phyloP scores from a whole-genome alignment of 2,329 filamentous ascomycete genomes.

The Pyrenophora seminiperda region DNA sequence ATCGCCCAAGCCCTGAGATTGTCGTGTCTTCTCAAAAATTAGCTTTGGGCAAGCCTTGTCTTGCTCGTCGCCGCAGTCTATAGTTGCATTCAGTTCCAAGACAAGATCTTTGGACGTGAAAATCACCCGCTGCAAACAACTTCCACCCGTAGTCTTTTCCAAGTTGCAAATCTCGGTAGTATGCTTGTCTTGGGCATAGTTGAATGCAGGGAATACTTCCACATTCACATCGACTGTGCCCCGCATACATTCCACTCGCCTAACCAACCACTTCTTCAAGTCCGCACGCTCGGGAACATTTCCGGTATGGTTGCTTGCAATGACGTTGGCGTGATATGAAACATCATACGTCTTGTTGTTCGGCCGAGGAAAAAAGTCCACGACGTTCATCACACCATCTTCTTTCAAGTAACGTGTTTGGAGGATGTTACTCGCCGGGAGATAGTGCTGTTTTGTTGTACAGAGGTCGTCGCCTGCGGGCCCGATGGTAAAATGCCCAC shows the following conservation, averaged over 20 bases:
- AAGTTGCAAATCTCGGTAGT: conserved; percentile 60
- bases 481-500: conserved; percentile 71
- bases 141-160: conserved; percentile 19
- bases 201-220: conserved; percentile 67
- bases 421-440: conserved; percentile 75
- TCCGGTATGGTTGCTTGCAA: conserved; percentile 33
- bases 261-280: conserved; percentile 72
- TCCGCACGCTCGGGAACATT: conserved; percentile 33
- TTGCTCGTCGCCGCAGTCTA: conserved; percentile 64
- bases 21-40: conserved; percentile 60
- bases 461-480: conserved; percentile 56
- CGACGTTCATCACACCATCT: conserved; percentile 72
- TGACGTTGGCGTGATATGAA: conserved; percentile 30
- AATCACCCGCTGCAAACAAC: conserved; percentile 51
- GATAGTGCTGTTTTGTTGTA: conserved; percentile 78
- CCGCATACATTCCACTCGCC: conserved; percentile 74
- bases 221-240: conserved; percentile 69
- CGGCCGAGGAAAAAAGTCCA: conserved; percentile 77
- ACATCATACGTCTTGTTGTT: conserved; percentile 61
- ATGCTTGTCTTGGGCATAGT: conserved; percentile 69
- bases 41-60: conserved; percentile 58
- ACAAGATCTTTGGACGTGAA: conserved; percentile 65
- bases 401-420: conserved; percentile 80
- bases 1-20: conserved; percentile 61
- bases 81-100: conserved; percentile 70